A percentile compares a stretch with the other conserved stretches of the same genome.
phyloP scores from a whole-genome alignment of 192 early-diverging fungal genomes.

The Podila clonocystis region DNA sequence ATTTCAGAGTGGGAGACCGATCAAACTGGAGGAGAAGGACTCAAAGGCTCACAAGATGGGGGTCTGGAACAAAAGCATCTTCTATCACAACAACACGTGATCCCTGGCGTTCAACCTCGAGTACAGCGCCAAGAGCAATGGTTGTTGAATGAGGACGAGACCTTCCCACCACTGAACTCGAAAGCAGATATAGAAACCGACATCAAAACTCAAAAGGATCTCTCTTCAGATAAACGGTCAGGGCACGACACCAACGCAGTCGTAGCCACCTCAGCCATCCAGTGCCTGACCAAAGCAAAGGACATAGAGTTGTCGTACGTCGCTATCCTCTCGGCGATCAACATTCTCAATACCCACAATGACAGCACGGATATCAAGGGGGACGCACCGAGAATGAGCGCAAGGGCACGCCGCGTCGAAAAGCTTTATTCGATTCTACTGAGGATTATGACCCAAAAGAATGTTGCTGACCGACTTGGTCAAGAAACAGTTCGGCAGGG shows the following conservation, averaged over 20 bases:
- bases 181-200: too few species aligned
- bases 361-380: neutral
- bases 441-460: slow-evolving; percentile 2
- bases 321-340: slow-evolving; percentile 24
- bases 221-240: neutral
- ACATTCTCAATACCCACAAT: slow-evolving; percentile 4
- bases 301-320: slow-evolving; percentile 34
- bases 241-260: slow-evolving; percentile 11
- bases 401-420: neutral
- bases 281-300: slow-evolving; percentile 20
- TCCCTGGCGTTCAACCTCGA: too few species aligned
- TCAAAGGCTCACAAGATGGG: too few species aligned
- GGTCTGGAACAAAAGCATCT: too few species aligned
- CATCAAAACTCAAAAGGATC: neutral
- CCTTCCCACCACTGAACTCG: too few species aligned
- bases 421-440: slow-evolving; percentile 11
- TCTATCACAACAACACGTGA: too few species aligned
- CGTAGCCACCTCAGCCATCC: slow-evolving; percentile 2
- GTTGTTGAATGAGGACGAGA: too few species aligned
- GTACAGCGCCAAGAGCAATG: too few species aligned
- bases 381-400: neutral
- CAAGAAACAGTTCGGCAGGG: slow-evolving; percentile 18
- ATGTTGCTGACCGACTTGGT: neutral
- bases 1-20: too few species aligned
- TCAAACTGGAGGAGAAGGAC: too few species aligned